Percentiles rank a stretch among this genome's conserved stretches.
phyloP scores from a whole-genome alignment of 306 rosid species.

The Prunus fruticosa region DNA sequence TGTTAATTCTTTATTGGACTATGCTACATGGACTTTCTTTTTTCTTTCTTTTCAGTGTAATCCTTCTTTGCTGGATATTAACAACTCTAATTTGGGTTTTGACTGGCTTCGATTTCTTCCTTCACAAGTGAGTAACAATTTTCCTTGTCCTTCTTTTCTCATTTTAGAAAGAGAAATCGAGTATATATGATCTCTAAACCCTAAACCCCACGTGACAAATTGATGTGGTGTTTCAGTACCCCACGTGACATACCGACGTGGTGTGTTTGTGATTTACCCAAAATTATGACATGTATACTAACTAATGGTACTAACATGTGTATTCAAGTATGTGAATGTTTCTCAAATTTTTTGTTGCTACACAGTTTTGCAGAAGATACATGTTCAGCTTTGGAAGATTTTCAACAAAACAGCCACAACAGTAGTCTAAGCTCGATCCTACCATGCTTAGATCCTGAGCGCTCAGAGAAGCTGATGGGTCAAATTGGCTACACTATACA shows the following conservation, averaged over 20 bases:
- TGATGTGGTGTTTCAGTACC: no score
- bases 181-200: neutral
- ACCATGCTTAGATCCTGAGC: conserved; percentile 54
- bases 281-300: no score
- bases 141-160: neutral
- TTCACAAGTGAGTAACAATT: conserved; percentile 48
- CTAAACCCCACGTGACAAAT: no score
- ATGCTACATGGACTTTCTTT: neutral
- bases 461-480: conserved; percentile 39
- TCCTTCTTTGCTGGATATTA: conserved; percentile 59
- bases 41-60: conserved; percentile 36
- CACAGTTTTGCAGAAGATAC: conserved; percentile 67
- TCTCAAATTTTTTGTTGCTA: no score
- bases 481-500: conserved; percentile 53
- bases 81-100: conserved; percentile 60
- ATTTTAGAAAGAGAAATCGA: neutral
- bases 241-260: no score
- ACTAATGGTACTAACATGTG: neutral
- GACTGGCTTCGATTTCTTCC: conserved; percentile 69
- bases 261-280: no score
- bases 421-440: conserved; percentile 54
- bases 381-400: conserved; percentile 57
- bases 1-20: neutral
- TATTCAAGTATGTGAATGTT: neutral
- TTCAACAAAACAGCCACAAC: conserved; percentile 44